Base-by-base conservation (phyloP, 805 yeast genomes). In the Sugiyamaella americana region DNA sequence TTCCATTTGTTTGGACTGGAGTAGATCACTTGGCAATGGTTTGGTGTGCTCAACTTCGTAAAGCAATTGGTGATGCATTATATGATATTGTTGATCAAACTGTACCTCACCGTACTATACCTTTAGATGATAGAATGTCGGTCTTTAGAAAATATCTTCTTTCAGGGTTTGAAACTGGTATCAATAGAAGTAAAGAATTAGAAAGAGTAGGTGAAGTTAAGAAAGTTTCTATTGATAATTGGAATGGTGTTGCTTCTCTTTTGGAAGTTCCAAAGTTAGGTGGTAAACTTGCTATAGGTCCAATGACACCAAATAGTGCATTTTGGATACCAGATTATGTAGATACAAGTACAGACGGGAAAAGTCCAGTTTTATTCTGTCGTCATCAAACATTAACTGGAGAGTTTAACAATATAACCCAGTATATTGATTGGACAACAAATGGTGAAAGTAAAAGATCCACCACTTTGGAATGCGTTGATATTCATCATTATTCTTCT, bases 1-100 rank as follows among this genome's bases (percentile, higher is more conserved):
- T 91, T 8, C 96, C 96, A 0, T 74, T 73, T 2, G 96, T 91
- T 1, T 91, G 97, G 95, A 81, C 96, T 0, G 84, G 96, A 1
- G 80, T 88, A 36, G 98, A 91, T 63, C 98, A 91, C 66, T 72
- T 87, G 53, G 97, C 98, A 0, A 81, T 93, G 41, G 95, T 91
- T 1, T 91, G 98, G 98, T 91, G 98, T 65, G 85, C 81, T 51
- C 97, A 91, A 62, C 66, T 89, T 34, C 73, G 97, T 44, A 70
- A 73, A 38, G 74, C 72, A 11, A 51, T 89, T 2, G 82, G 84
- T 6, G 66, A 67, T 40, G 67, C 78, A 0, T 60, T 89, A 20
- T 64, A 86, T 40, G 81, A 77, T 36, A 68, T 82, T 16, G 75
- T 78, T 5, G 54, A 52, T 36, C 23, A 41, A 16, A 3, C 23